Conservation (phyloP, 495 filamentous ascomycete species). For the Filosporella fistucella region DNA sequence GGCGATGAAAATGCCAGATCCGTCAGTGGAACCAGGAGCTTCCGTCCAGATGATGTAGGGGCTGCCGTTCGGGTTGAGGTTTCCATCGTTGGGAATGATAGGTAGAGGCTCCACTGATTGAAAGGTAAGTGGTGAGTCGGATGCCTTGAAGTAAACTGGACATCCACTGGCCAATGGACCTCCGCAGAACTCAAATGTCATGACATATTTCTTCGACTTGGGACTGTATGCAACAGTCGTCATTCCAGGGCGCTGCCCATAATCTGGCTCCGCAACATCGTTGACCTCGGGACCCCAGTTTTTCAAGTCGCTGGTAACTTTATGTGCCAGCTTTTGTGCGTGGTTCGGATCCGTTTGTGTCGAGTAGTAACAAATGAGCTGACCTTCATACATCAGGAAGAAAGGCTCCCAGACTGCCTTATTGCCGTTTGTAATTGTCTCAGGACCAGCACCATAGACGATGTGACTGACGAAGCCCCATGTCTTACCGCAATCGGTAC, state of each 20-base stretch:
- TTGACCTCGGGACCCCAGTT: slow-evolving; percentile 54
- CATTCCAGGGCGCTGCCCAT: slow-evolving; percentile 63
- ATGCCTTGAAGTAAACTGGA: slow-evolving; percentile 41
- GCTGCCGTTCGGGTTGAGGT: slow-evolving; percentile 40
- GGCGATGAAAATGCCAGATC: slow-evolving; percentile 51
- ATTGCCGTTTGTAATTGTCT: slow-evolving; percentile 48
- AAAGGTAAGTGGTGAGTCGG: slow-evolving; percentile 48
- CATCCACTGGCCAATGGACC: slow-evolving; percentile 13
- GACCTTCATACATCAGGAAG: slow-evolving; percentile 46
- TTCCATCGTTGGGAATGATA: not conserved
- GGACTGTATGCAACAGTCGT: slow-evolving; percentile 28
- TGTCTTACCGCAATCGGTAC: slow-evolving; percentile 42
- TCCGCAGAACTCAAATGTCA: slow-evolving; percentile 55
- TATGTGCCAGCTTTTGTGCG: slow-evolving; percentile 62
- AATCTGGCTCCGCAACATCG: slow-evolving; percentile 52
- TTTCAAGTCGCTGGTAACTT: slow-evolving; percentile 47
- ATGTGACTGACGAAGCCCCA: slow-evolving; percentile 63
- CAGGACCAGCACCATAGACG: slow-evolving; percentile 47
- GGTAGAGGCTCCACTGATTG: not conserved
- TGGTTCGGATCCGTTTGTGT: slow-evolving; percentile 59
- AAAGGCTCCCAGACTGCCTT: slow-evolving; percentile 70
- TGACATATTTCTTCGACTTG: slow-evolving; percentile 46
- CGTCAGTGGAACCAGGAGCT: slow-evolving; percentile 26
- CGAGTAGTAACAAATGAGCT: slow-evolving; percentile 61
- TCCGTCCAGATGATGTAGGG: slow-evolving; percentile 49